Evolutionary conservation across 208 protist genomes (phyloP).

Genomic region (Wallacemonas sp.): DNA sequence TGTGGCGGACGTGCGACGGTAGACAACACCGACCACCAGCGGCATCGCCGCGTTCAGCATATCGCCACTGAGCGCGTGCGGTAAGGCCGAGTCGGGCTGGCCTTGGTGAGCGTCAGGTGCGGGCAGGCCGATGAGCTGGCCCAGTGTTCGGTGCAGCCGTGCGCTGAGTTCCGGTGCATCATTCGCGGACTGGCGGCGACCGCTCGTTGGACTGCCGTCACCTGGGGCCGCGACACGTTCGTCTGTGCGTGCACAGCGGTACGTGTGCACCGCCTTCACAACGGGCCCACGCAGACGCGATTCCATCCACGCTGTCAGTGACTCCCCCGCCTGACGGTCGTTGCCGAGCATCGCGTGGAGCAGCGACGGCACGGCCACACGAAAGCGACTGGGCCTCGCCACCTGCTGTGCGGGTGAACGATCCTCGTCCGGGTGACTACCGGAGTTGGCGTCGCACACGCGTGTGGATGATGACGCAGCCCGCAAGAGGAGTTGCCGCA

Average conservation of each 20-base stretch:
- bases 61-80: neutral
- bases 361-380: neutral
- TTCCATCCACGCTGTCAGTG: neutral
- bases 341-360: neutral
- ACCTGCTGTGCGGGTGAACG: neutral
- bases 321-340: neutral
- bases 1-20: neutral
- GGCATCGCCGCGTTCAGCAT: neutral
- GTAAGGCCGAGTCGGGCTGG: too few relatives aligned
- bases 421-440: neutral
- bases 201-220: too few relatives aligned
- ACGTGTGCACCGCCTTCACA: neutral
- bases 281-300: neutral
- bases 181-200: neutral
- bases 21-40: neutral
- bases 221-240: too few relatives aligned
- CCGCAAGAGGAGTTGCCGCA: neutral
- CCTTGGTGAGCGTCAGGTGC: neutral
- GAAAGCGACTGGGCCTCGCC: neutral
- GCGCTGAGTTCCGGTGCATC: neutral
- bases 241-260: neutral
- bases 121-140: neutral
- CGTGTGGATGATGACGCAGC: neutral
- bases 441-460: neutral
- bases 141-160: neutral